Base-by-base conservation (phyloP, 495 filamentous ascomycete species). In the Penicillium pulvis region DNA sequence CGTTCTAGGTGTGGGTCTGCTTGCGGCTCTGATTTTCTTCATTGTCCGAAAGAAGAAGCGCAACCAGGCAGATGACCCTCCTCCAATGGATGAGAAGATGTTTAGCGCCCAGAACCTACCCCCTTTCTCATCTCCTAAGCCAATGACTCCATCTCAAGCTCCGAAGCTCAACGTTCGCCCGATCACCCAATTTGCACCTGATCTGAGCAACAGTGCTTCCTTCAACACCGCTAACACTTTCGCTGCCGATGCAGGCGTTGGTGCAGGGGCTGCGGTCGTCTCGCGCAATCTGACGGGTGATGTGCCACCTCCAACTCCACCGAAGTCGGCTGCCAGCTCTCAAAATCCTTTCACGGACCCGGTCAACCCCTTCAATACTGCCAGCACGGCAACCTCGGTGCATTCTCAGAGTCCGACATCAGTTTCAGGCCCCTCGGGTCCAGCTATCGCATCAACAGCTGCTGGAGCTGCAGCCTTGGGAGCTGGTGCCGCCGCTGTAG, bases 141-240 rank as follows among this genome's bases (percentile, higher is more conserved):
- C 57, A 8, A 54, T 64, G 19, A 68, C 73, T 58, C 73, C 81
- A 12, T 81, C 79, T 47, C 87, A 86, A 17, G 90, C 93, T 4
- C 93, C 94, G 6, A 85, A 86, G 53, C 80, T 98, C 44, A 95
- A 92, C 63, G 81, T 97, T 50, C 88, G 91, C 39, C 94, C 93
- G 0, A 83, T 96, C 33, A 93, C 92, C 54, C 87, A 96, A 64
- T 95, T 98, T 71, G 80, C 88, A 12, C 92, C 92, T 9, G 87
- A 84, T 58, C 77, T 92, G 42, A 72, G 36, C 74, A 76, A 56
- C 63, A 73, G 66, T 67, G 74, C 66, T 17, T 52, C 51, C 54
- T 59, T 53, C 2, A 65, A 59, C 47, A 17, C 62, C 19, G 63
- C 77, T 35, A 65, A 65, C 53, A 67, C 71, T 44, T 65, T 62